phyloP scores from a whole-genome alignment of 2,329 filamentous ascomycete genomes.

The Cladosporium sp. region DNA sequence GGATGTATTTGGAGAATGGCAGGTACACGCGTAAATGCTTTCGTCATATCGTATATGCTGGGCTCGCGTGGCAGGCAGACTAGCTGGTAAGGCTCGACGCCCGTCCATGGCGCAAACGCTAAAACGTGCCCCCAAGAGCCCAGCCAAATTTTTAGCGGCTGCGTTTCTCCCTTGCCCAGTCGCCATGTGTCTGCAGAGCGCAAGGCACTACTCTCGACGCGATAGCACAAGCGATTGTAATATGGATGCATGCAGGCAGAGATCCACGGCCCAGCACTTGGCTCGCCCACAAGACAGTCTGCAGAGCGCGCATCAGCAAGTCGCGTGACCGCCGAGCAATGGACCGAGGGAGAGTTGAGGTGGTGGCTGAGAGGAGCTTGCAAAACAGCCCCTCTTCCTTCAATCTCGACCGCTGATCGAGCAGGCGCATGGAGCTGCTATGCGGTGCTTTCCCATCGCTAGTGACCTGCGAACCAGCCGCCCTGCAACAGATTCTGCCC shows the following conservation, averaged over 20 bases:
- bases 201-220: neutral
- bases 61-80: neutral
- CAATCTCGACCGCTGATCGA: too few species aligned
- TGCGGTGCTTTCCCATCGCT: too few species aligned
- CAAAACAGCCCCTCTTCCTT: neutral
- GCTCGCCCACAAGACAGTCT: neutral
- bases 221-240: neutral
- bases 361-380: neutral
- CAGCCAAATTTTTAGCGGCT: neutral
- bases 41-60: too few species aligned
- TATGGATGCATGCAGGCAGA: neutral
- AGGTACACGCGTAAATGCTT: too few species aligned
- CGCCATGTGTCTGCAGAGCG: neutral
- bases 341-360: neutral
- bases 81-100: neutral
- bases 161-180: neutral
- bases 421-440: too few species aligned
- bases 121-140: neutral
- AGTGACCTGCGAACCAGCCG: too few species aligned
- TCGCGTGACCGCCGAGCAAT: slow-evolving; percentile 7
- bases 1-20: too few species aligned
- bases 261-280: neutral
- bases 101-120: slow-evolving; percentile 1
- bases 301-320: neutral
- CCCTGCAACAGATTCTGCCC: too few species aligned